Percentiles rank a stretch among this genome's conserved stretches.
phyloP scores from a whole-genome alignment of 73 alveolate species.

The Tetrahymena thermophila region DNA sequence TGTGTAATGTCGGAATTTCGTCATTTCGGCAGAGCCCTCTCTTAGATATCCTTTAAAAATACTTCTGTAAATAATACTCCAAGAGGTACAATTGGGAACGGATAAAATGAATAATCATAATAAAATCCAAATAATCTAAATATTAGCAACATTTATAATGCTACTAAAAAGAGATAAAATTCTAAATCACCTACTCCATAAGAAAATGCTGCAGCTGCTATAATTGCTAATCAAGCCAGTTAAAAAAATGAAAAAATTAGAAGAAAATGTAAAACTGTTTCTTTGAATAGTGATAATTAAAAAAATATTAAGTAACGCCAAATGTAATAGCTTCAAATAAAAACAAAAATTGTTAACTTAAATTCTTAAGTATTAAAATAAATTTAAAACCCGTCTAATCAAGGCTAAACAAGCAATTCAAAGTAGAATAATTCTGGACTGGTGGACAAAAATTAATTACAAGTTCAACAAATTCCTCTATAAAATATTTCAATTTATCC shows the following conservation, averaged over 20 bases:
- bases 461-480: not conserved
- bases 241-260: not conserved
- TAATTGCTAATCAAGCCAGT: not conserved
- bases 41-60: not conserved
- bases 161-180: not conserved
- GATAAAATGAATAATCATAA: not conserved
- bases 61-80: not conserved
- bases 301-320: not conserved
- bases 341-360: not conserved
- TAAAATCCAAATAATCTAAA: not conserved
- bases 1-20: not conserved
- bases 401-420: not conserved
- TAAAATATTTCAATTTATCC: not conserved
- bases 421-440: not conserved
- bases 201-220: not conserved
- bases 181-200: not conserved
- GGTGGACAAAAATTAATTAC: not conserved
- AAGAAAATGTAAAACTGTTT: not conserved
- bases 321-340: not conserved
- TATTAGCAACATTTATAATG: not conserved
- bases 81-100: not conserved
- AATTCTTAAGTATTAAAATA: not conserved
- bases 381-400: not conserved
- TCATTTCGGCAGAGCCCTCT: not conserved
- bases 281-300: not conserved